phyloP scores from a whole-genome alignment of 2,329 filamentous ascomycete genomes.

The Verticillium isaacii region DNA sequence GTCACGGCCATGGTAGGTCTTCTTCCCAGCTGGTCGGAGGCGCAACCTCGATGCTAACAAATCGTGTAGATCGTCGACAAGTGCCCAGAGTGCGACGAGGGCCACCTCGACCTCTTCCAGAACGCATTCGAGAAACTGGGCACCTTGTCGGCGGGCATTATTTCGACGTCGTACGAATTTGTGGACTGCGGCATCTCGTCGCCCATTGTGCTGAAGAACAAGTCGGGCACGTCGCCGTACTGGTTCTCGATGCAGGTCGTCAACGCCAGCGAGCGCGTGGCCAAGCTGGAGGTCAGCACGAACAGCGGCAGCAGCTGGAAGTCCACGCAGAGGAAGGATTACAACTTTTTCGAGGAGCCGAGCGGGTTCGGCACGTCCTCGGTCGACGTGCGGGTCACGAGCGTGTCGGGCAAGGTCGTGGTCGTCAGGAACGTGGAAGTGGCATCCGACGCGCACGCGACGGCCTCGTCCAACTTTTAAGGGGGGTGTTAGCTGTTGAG shows the following conservation, averaged over 20 bases:
- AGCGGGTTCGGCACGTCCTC: constrained; percentile 49
- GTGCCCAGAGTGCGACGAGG: constrained; percentile 33
- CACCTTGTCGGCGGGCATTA: constrained; percentile 26
- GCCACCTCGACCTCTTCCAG: constrained; percentile 40
- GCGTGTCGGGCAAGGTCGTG: constrained; percentile 43
- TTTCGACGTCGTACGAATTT: constrained; percentile 28
- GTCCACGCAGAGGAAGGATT: constrained; percentile 45
- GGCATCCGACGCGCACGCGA: constrained; percentile 21
- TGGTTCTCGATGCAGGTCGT: constrained; percentile 52
- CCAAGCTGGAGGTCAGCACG: constrained; percentile 54
- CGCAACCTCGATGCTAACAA: background rate
- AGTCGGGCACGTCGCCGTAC: constrained; percentile 35
- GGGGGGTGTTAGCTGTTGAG: constrained; percentile 5
- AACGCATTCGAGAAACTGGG: constrained; percentile 34
- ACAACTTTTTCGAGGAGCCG: constrained; percentile 59
- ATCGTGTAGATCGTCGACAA: constrained; percentile 34
- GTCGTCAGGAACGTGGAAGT: constrained; percentile 46
- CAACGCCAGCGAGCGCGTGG: constrained; percentile 54
- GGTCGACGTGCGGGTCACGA: constrained; percentile 53
- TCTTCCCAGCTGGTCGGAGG: no score
- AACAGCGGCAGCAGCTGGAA: constrained; percentile 56
- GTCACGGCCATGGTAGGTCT: constrained; percentile 59
- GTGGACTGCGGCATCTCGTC: constrained; percentile 35
- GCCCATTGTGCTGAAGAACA: constrained; percentile 37
- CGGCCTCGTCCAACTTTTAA: constrained; percentile 26